Conservation (phyloP, 2,329 filamentous ascomycete species). For the Hymenoscyphus salicellus region DNA sequence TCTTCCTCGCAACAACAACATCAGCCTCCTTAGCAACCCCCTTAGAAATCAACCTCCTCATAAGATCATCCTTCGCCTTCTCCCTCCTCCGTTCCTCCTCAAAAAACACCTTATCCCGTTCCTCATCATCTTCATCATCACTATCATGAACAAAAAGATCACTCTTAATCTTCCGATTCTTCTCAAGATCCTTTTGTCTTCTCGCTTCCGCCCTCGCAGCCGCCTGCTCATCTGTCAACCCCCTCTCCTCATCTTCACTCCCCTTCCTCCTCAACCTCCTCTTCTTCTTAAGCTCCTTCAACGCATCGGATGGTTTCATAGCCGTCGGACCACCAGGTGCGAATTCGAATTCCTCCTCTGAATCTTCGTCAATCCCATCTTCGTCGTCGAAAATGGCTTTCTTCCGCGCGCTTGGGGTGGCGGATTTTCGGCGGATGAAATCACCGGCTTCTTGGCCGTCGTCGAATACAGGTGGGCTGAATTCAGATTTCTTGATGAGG, state of each 20-base stretch:
- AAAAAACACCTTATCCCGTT: constrained; percentile 73
- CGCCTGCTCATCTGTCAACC: constrained; percentile 60
- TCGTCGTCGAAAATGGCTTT: constrained; percentile 69
- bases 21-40: constrained; percentile 20
- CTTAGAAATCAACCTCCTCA: constrained; percentile 32
- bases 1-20: constrained; percentile 18
- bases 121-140: constrained; percentile 85
- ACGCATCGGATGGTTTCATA: constrained; percentile 51
- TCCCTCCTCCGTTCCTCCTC: constrained; percentile 67
- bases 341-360: constrained; percentile 56
- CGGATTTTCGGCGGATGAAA: constrained; percentile 68
- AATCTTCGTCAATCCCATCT: constrained; percentile 52
- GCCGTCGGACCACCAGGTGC: constrained; percentile 63
- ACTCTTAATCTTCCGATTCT: constrained; percentile 78
- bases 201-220: constrained; percentile 58
- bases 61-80: constrained; percentile 37
- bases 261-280: constrained; percentile 43
- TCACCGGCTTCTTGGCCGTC: constrained; percentile 67
- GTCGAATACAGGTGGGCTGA: constrained; percentile 73
- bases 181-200: constrained; percentile 69
- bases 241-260: constrained; percentile 44
- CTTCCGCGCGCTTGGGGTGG: constrained; percentile 46
- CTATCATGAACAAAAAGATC: constrained; percentile 75
- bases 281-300: constrained; percentile 58
- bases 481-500: constrained; percentile 73